Conservation (phyloP, 2,329 filamentous ascomycete genomes). For the Graphium sp. region DNA sequence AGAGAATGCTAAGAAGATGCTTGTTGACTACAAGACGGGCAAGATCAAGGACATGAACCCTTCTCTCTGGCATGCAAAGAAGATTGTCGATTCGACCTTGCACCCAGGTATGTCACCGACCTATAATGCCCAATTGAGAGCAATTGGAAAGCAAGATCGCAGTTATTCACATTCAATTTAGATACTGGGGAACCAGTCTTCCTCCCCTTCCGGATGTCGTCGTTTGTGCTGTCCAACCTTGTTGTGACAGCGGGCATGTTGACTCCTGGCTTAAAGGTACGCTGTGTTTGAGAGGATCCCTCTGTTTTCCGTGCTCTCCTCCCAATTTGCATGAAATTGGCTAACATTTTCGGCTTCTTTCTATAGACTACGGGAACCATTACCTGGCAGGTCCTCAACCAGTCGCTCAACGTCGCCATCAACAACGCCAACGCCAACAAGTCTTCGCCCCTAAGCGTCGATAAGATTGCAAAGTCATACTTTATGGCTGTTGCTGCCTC, state of each 20-base stretch:
- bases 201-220: constrained; percentile 94
- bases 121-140: no score
- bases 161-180: constrained; percentile 15
- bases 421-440: constrained; percentile 98
- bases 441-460: constrained; percentile 69
- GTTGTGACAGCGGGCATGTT: constrained; percentile 96
- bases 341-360: constrained; percentile 4
- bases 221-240: constrained; percentile 83
- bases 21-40: constrained; percentile 77
- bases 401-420: constrained; percentile 95
- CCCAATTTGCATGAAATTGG: not conserved
- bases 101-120: constrained; percentile 57
- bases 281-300: no score
- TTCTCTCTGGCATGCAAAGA: constrained; percentile 89
- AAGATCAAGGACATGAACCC: constrained; percentile 67
- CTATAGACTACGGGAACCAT: constrained; percentile 62
- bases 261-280: constrained; percentile 64
- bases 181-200: constrained; percentile 88
- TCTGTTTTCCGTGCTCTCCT: constrained; percentile 1
- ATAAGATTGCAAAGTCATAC: constrained; percentile 78
- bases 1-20: constrained; percentile 68
- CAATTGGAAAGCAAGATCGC: no score
- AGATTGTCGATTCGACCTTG: constrained; percentile 88
- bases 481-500: constrained; percentile 81
- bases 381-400: constrained; percentile 90